Base-by-base conservation (phyloP, 2,329 filamentous ascomycete species). In the Paracamarosporium sp. region DNA sequence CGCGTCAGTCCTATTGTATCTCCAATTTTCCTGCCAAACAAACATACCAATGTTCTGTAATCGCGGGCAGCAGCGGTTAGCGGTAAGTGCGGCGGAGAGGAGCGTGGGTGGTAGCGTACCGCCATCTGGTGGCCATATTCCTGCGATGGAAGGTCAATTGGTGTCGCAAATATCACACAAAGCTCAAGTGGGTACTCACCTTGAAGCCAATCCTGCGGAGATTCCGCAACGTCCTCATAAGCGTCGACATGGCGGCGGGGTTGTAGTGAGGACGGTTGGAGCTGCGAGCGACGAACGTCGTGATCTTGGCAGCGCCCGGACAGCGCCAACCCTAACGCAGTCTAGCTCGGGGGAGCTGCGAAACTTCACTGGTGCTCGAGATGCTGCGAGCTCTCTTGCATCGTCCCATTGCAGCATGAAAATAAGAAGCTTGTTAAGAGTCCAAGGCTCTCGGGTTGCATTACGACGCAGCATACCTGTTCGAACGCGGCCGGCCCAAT, bases 111-210 rank as follows among this genome's bases (percentile, higher is more conserved):
- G 62, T 59, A 56, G 54, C 90, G 81, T 91, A 96, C 91, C 82
- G 94, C 88, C 86, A 98, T 86, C 84, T 98, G 95, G 80, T 91
- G 90, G 80, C 88, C 90, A 85, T 90, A 95, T 79, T 97, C 90
- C 93, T 96, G 74, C 69, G 43, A 61, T 53, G 53, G 36, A 35
- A 45, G 53, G 56, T 65, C 64, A 64, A 73, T 79, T 70, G 79
- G 76, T 61, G 54, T 56, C 55, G 55, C n/a, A 11, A 45, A 24
- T 31, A 27, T 35, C 40, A 53, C 25, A 30, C 27, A 27, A 47
- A 64, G 57, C 59, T 71, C 50, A 25, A 22, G 22, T 25, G 3
- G 28, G 51, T 15, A 59, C 80, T 64, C 79, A 93, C 93, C 89
- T 93, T 96, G 74, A 97, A 74, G 54, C 95, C 95, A 76, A 96